These are phyloP conservation scores for Cladosporium sp. DNA, from an alignment of 2,329 filamentous ascomycete species.

Conservation along the genomic window DNA sequence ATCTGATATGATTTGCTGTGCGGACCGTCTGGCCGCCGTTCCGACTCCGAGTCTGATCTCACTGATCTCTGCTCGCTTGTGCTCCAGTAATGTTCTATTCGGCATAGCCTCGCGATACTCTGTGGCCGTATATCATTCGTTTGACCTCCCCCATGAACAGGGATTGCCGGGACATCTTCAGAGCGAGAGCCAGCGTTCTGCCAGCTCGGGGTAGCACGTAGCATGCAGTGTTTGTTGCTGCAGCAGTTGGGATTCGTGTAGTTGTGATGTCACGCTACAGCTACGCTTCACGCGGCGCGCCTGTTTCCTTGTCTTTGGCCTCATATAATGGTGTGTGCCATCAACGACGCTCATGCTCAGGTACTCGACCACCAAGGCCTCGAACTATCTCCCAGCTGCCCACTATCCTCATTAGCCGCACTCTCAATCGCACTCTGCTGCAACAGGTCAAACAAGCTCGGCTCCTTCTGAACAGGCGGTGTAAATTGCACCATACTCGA, in stretches of 20 bases:
- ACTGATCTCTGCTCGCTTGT: too few species aligned
- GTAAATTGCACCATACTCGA: neutral
- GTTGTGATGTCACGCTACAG: neutral
- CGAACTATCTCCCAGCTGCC: neutral
- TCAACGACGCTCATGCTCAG: neutral
- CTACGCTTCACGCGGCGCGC: neutral
- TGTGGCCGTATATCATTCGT: too few species aligned
- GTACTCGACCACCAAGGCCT: slow-evolving; percentile 9
- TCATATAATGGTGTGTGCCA: too few species aligned
- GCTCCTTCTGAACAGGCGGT: neutral
- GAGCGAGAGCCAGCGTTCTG: too few species aligned
- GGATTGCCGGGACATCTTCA: too few species aligned
- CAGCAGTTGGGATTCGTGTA: neutral
- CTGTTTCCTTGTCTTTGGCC: too few species aligned
- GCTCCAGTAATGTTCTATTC: too few species aligned
- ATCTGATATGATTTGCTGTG: too few species aligned
- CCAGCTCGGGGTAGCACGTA: neutral
- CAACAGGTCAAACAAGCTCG: slow-evolving; percentile 11
- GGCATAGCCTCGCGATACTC: too few species aligned
- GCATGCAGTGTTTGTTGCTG: neutral
- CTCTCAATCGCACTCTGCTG: slow-evolving; percentile 7
- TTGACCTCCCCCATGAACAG: too few species aligned
- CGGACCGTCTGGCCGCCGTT: too few species aligned
- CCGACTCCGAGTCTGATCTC: too few species aligned
- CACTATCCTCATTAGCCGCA: neutral